Conservation (phyloP, 306 rosid genomes). For the Cercis canadensis region DNA sequence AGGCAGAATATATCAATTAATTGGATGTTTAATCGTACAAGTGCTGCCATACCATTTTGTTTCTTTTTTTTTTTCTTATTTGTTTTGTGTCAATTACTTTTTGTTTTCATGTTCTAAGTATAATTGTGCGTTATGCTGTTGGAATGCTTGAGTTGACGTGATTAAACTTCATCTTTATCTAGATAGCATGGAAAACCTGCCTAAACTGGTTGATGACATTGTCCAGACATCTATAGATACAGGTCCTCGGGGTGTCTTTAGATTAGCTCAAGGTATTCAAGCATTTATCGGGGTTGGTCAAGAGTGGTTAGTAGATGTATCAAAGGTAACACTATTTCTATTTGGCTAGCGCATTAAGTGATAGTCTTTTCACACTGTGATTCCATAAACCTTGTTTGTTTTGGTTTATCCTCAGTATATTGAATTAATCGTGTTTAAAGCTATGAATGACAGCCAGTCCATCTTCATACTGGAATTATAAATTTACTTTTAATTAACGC, state of each 20-base stretch:
- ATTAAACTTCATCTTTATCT: conserved; percentile 31
- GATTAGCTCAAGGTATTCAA: conserved; percentile 91
- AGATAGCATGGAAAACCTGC: conserved; percentile 76
- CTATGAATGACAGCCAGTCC: too few species aligned
- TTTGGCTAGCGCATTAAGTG: too few species aligned
- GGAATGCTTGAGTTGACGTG: conserved; percentile 15
- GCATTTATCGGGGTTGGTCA: conserved; percentile 89
- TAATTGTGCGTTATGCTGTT: background rate
- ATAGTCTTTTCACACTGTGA: too few species aligned
- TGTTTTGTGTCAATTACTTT: too few species aligned
- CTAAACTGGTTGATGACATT: conserved; percentile 92
- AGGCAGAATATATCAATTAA: too few species aligned
- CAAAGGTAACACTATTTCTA: conserved; percentile 52
- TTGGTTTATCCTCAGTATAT: background rate
- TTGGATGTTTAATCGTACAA: background rate
- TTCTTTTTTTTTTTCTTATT: background rate
- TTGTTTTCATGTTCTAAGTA: background rate
- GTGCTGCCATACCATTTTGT: background rate
- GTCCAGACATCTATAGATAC: conserved; percentile 80
- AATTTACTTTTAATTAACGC: too few species aligned
- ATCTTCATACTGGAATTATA: too few species aligned
- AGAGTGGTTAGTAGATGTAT: conserved; percentile 83
- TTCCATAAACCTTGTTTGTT: too few species aligned
- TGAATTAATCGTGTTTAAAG: background rate
- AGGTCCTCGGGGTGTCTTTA: conserved; percentile 86